phyloP scores from a whole-genome alignment of 352 stramenopile species.

The Pythium oligandrum region DNA sequence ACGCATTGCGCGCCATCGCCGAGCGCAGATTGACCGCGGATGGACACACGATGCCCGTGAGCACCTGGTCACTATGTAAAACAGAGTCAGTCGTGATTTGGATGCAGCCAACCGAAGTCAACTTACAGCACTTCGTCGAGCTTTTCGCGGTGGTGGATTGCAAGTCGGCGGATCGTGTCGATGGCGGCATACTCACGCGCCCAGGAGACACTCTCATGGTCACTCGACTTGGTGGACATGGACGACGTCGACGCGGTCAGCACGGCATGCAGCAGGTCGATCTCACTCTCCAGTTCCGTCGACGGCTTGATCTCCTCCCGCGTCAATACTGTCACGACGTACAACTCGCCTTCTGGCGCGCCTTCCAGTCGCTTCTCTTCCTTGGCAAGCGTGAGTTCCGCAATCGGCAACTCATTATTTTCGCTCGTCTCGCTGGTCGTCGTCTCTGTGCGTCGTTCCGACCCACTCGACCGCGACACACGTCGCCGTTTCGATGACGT shows the following conservation, averaged over 20 bases:
- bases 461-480: background rate
- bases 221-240: background rate
- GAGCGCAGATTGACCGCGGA: slow-evolving; percentile 55
- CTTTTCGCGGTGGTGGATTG: slow-evolving; percentile 18
- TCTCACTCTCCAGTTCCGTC: slow-evolving; percentile 23
- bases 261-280: slow-evolving; percentile 25
- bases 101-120: no score
- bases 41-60: slow-evolving; percentile 45
- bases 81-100: slow-evolving; percentile 1
- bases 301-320: slow-evolving; percentile 41
- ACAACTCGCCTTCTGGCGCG: slow-evolving; percentile 52
- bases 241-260: background rate
- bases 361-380: slow-evolving; percentile 39
- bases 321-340: slow-evolving; percentile 44
- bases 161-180: slow-evolving; percentile 16
- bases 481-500: slow-evolving; percentile 12
- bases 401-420: slow-evolving; percentile 2
- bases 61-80: slow-evolving; percentile 7
- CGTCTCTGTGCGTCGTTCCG: background rate
- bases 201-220: slow-evolving; percentile 16
- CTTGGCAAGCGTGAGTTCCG: slow-evolving; percentile 16
- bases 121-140: background rate
- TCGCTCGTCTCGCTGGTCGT: background rate
- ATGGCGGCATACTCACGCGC: slow-evolving; percentile 22
- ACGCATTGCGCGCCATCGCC: slow-evolving; percentile 55